phyloP scores from a whole-genome alignment of 768 basidiomycete species.

The Kwoniella europaea region DNA sequence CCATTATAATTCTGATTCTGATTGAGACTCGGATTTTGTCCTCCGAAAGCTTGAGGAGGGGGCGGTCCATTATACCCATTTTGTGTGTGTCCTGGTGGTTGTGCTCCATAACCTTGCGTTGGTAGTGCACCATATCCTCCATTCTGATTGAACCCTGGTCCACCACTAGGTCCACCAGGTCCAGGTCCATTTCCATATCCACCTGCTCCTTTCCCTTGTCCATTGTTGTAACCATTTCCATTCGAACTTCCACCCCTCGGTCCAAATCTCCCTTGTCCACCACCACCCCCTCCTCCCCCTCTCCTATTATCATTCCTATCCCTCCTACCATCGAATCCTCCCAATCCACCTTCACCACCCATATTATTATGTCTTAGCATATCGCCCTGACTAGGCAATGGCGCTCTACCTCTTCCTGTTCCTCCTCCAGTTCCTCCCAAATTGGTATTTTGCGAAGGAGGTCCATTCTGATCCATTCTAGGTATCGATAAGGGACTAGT shows the following conservation, averaged over 20 bases:
- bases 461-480: constrained; percentile 1
- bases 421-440: not conserved
- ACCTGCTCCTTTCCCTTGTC: not conserved
- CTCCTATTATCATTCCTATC: not conserved
- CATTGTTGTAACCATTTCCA: not conserved
- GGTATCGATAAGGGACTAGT: constrained; percentile 2
- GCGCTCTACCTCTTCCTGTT: constrained; percentile 50
- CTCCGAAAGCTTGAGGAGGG: not conserved
- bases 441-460: not conserved
- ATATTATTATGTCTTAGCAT: constrained; percentile 57
- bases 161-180: constrained; percentile 1
- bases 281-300: not conserved
- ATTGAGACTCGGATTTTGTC: constrained; percentile 6
- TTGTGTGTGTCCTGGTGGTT: not conserved
- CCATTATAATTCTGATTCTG: constrained; percentile 5
- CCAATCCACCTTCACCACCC: not conserved
- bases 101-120: too few species aligned
- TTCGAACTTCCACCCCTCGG: not conserved
- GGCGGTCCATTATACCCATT: not conserved
- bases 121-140: constrained; percentile 8
- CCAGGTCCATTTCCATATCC: not conserved
- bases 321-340: constrained; percentile 2
- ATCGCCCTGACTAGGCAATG: constrained; percentile 65
- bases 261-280: constrained; percentile 1
- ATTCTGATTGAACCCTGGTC: constrained; percentile 21